These are phyloP conservation scores for Mucuna pruriens DNA, from an alignment of 306 rosid species.

Conservation along the genomic window DNA sequence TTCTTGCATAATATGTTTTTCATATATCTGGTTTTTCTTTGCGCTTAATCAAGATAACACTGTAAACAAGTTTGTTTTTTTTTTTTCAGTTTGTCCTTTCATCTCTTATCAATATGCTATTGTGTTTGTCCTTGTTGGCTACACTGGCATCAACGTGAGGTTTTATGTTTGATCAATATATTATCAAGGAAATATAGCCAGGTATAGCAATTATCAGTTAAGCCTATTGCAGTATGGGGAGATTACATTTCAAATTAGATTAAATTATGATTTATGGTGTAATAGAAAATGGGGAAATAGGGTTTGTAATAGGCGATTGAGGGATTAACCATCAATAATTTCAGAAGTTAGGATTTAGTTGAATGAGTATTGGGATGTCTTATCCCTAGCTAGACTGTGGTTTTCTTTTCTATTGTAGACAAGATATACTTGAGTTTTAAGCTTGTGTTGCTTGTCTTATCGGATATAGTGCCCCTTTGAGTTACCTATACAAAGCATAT, in stretches of 20 bases:
- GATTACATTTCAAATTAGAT: not conserved
- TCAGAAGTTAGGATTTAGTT: not conserved
- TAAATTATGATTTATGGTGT: not conserved
- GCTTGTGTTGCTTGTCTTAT: not conserved
- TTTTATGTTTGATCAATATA: slow-evolving; percentile 6
- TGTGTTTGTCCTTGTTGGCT: slow-evolving; percentile 5
- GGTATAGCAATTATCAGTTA: not conserved
- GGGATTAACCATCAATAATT: not conserved
- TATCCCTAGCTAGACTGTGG: too few species aligned
- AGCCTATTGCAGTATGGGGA: not conserved
- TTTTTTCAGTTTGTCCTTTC: not conserved
- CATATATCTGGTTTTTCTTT: not conserved
- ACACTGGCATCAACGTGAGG: not conserved
- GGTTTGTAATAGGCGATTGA: not conserved
- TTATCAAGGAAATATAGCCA: not conserved
- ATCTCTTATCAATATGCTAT: slow-evolving; percentile 5
- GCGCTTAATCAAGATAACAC: not conserved
- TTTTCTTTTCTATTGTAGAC: too few species aligned
- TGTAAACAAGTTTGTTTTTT: not conserved
- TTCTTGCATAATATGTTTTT: not conserved
- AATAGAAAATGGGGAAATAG: not conserved
- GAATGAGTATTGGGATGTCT: not conserved
- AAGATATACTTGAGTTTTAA: not conserved
- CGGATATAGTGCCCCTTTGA: slow-evolving; percentile 9
- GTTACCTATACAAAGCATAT: not conserved